These are phyloP conservation scores for Eragrostis curvula DNA, from an alignment of 176 grass and related monocot genomes.

Conservation along the genomic window DNA sequence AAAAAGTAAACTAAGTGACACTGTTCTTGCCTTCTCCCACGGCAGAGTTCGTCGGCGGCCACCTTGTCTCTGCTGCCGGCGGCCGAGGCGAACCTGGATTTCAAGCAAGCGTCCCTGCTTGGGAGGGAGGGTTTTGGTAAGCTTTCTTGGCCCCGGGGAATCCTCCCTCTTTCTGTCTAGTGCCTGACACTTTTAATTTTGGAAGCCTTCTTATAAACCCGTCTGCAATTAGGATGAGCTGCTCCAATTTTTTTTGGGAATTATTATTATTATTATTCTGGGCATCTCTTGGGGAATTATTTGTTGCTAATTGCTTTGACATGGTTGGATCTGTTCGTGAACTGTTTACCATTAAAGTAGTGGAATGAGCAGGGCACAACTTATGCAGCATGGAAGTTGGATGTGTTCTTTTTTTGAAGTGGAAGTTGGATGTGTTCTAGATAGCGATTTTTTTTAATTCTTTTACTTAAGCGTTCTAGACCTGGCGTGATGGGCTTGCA, in stretches of 20 bases:
- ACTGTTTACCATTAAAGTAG: neutral
- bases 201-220: too few species aligned
- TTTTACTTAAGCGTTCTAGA: neutral
- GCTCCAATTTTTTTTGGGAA: neutral
- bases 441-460: neutral
- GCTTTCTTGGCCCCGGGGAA: neutral
- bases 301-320: neutral
- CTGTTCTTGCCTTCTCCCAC: neutral
- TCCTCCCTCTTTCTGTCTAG: neutral
- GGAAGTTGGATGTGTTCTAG: neutral
- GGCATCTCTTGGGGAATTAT: neutral
- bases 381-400: neutral
- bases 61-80: neutral
- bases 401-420: too few species aligned
- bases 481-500: neutral
- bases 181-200: neutral
- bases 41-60: neutral
- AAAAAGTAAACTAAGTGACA: neutral
- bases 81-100: neutral
- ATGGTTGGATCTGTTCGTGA: neutral
- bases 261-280: too few species aligned
- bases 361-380: neutral
- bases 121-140: slow-evolving; percentile 4
- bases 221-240: neutral
- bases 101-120: neutral